Evolutionary conservation across 2,329 filamentous ascomycete genomes (phyloP).

Genomic region (Nigrospora oryzae): DNA sequence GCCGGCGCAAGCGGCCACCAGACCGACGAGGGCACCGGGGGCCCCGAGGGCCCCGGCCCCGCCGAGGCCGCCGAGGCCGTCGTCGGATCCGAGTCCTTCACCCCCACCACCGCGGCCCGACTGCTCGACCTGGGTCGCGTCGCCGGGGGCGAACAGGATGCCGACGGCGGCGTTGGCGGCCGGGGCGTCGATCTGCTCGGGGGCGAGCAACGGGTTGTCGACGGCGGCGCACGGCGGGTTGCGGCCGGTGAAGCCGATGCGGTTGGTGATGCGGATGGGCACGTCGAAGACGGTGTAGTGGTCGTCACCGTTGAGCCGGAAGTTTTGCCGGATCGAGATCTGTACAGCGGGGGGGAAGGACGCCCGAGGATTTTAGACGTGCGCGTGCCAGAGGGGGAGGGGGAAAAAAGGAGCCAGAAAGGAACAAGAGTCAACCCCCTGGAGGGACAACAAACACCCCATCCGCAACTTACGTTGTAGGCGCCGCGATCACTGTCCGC

Average conservation of each 20-base stretch:
- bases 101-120: neutral
- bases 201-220: slow-evolving; percentile 40
- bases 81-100: too few species aligned
- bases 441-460: too few species aligned
- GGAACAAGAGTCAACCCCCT: too few species aligned
- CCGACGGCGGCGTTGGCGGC: slow-evolving; percentile 32
- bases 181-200: slow-evolving; percentile 33
- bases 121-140: slow-evolving; percentile 35
- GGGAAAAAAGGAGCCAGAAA: too few species aligned
- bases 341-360: too few species aligned
- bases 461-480: slow-evolving; percentile 54
- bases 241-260: slow-evolving; percentile 35
- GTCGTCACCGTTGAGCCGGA: slow-evolving; percentile 53
- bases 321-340: slow-evolving; percentile 65
- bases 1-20: too few species aligned
- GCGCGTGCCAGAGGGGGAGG: too few species aligned
- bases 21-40: too few species aligned
- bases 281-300: slow-evolving; percentile 65
- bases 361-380: too few species aligned
- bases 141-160: slow-evolving; percentile 42
- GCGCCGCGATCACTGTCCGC: slow-evolving; percentile 43
- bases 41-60: too few species aligned
- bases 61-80: too few species aligned
- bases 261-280: slow-evolving; percentile 60
- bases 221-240: slow-evolving; percentile 41